Base-by-base conservation (phyloP, 2,329 filamentous ascomycete species). In the Pseudogymnoascus sp. region DNA sequence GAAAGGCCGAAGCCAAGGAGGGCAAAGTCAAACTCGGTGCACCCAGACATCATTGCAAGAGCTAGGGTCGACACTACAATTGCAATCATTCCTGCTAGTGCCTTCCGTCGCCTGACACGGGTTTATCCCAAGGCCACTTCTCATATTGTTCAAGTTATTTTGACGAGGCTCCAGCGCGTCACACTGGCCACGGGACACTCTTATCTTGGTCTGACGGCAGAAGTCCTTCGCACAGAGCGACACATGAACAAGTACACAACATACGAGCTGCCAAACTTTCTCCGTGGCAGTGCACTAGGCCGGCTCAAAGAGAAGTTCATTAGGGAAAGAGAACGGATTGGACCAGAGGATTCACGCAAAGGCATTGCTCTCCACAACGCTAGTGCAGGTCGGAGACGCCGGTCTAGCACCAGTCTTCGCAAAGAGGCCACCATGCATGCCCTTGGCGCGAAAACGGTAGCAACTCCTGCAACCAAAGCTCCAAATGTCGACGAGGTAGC, bases 31-130 rank as follows among this genome's bases (percentile, higher is more conserved):
- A 88, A 87, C 66, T 97, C 94, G 12, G 92, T 91, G 0, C 94
- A 99, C 75, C 94, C 94, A 9, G 94, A 99, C 71, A 94, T 99
- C 65, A 91, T 99, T 66, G 94, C 93, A n/a, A 84, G 94, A 67
- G 94, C 94, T 5, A 95, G 92, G 14, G 89, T 95, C 23, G 95
- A 99, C 72, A 99, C 94, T 0, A 99, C 95, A 0, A 97, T 99
- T 75, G 94, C 94, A 5, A 95, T 99, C 66, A 99, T 99, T 63
- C 95, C 95, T 1, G 94, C 94, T 0, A 96, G 92, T 72, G 95
- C 94, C 3, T 99, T 99, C 70, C 86, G 92, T 61, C 87, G 95
- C 7, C 79, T 99, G 60, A 99, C 96, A 60, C 86, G 91, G 71
- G 88, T 97, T 23, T 99, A 97, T 69, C 94, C 94, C 8, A 96